Base-by-base conservation (phyloP, 2,329 filamentous ascomycete genomes). In the Fusarium agapanthi region DNA sequence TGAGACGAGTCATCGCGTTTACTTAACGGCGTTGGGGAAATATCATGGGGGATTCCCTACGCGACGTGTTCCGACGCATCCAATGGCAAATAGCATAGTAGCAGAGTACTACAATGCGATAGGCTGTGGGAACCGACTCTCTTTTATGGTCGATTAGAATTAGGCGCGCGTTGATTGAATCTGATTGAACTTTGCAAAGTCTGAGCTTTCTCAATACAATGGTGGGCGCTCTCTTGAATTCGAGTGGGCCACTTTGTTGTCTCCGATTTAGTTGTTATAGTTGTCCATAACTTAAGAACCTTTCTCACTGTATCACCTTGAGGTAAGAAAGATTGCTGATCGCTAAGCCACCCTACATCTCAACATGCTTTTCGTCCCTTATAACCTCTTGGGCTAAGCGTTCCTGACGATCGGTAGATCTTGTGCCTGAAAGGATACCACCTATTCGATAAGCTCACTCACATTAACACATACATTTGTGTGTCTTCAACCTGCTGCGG, bases 191-290 rank as follows among this genome's bases (percentile, higher is more conserved):
- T 44, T 28, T 7, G 12, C 11, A 5, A 11, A 34, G 37, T 24
- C 20, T 10, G 11, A 32, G 7, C 5, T 26, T 26, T 43, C 18
- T 43, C 3, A 3, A 0, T 18, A 3, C 10, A 22, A 10, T 48
- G 11, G 20, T 18, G 20, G 43, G 14, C 7, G 9, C 44, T 15
- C 7, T 6, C 1, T 6, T 22, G 2, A 32, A 9, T 7, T n/a
- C 4, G 4, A 18, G 4, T n/a, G 0, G 7, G 26, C 3, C 4
- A 16, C 1, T 5, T 5, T 30, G 5, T 4, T n/a, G 5, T n/a
- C n/a, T n/a, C n/a, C n/a, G n/a, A n/a, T n/a, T n/a, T n/a, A n/a
- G n/a, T n/a, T n/a, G n/a, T n/a, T n/a, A n/a, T n/a, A n/a, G n/a
- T n/a, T n/a, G n/a, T n/a, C n/a, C n/a, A n/a, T n/a, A n/a, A n/a